Conservation (phyloP, 345 rosid species). For the Ceriops tagal region DNA sequence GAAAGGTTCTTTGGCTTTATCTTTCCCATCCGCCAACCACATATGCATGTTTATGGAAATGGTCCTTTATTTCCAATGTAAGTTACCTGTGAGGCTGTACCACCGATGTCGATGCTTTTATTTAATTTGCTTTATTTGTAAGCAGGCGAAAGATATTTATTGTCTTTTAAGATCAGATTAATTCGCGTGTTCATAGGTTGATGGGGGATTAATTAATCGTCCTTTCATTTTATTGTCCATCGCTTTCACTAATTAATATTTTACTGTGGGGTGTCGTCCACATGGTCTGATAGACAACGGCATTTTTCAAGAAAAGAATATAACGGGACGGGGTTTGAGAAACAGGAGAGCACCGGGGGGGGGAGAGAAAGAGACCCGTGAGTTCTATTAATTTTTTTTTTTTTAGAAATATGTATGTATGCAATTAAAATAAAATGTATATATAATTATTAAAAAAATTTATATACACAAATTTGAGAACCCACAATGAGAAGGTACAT, state of each 20-base stretch:
- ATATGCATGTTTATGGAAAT: constrained; percentile 10
- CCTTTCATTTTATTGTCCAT: not conserved
- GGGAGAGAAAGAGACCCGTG: no score
- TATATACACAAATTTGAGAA: no score
- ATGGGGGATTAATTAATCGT: not conserved
- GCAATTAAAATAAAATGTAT: no score
- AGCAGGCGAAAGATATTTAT: not conserved
- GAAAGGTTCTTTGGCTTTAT: constrained; percentile 17
- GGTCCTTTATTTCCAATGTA: not conserved
- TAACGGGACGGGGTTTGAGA: no score
- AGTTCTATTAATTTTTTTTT: no score
- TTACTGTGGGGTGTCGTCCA: not conserved
- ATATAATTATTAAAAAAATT: no score
- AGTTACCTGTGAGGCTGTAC: no score
- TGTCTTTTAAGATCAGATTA: not conserved
- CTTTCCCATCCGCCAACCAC: constrained; percentile 5
- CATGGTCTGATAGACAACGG: not conserved
- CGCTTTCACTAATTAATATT: not conserved
- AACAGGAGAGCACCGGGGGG: no score
- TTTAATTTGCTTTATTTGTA: not conserved
- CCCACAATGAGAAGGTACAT: no score
- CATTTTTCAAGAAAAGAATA: not conserved
- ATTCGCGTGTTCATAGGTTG: not conserved
- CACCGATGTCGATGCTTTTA: not conserved
- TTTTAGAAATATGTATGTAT: no score